Evolutionary conservation across 2,329 filamentous ascomycete species (phyloP).

Genomic region (Talaromyces sp.): DNA sequence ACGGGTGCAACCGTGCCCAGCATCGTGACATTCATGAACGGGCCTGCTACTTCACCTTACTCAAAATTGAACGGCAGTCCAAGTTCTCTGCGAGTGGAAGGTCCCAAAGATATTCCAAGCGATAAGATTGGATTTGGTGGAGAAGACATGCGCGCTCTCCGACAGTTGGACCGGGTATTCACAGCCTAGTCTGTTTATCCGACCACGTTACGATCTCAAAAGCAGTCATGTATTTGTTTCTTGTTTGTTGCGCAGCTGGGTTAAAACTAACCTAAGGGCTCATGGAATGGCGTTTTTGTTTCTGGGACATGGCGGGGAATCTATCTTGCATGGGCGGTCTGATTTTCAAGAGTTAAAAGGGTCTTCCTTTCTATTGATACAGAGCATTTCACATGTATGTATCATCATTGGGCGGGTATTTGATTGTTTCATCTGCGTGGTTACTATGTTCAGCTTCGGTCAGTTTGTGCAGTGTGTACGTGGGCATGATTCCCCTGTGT

Average conservation of each 20-base stretch:
- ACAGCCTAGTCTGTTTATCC: conserved; percentile 27
- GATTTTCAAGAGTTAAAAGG: neutral
- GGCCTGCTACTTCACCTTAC: conserved; percentile 25
- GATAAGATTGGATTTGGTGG: conserved; percentile 55
- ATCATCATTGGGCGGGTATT: neutral
- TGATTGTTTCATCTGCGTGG: neutral
- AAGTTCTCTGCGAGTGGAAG: conserved; percentile 26
- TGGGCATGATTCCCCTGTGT: conserved; percentile 6
- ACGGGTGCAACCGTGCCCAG: conserved; percentile 50
- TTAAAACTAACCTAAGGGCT: conserved; percentile 12
- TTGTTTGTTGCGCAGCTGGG: conserved; percentile 2
- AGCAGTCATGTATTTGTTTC: conserved; percentile 2
- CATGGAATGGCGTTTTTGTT: conserved; percentile 13
- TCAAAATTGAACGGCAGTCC: conserved; percentile 23
- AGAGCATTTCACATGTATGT: conserved; percentile 10
- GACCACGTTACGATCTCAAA: neutral
- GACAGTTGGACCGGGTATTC: conserved; percentile 60
- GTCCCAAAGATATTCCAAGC: conserved; percentile 54
- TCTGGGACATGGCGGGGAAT: conserved; percentile 2
- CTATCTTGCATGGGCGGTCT: conserved; percentile 14
- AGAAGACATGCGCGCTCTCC: conserved; percentile 63
- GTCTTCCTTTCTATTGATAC: neutral
- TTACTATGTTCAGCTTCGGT: neutral
- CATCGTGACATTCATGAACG: conserved; percentile 49
- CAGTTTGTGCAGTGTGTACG: neutral